These are phyloP conservation scores for Platanthera zijinensis DNA, from an alignment of 106 monocot genomes.

Conservation along the genomic window DNA sequence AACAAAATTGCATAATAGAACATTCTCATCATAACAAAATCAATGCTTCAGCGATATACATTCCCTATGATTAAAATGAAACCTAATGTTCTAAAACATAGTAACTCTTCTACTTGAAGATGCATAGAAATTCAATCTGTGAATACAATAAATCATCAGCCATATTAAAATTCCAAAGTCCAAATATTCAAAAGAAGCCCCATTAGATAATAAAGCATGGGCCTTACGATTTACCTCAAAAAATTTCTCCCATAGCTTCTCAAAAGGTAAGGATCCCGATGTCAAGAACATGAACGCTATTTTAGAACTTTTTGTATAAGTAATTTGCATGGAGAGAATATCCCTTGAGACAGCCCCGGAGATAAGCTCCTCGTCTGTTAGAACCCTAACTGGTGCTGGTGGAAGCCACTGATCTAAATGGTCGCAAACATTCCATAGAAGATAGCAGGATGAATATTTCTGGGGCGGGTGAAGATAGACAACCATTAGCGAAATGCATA, in stretches of 20 bases:
- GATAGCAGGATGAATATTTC: constrained; percentile 48
- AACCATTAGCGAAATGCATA: constrained; percentile 52
- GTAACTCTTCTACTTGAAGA: neutral
- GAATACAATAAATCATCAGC: neutral
- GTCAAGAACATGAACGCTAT: constrained; percentile 81
- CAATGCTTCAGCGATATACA: too few relatives aligned
- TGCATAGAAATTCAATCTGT: neutral
- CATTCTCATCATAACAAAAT: too few relatives aligned
- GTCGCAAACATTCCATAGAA: constrained; percentile 38
- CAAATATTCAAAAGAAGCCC: neutral
- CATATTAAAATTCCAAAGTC: neutral
- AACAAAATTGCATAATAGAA: neutral
- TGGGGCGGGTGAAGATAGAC: constrained; percentile 57
- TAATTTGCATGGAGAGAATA: constrained; percentile 36
- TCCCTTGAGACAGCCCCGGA: constrained; percentile 37
- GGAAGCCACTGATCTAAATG: constrained; percentile 60
- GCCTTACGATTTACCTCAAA: constrained; percentile 35
- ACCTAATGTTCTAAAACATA: neutral
- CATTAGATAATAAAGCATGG: neutral
- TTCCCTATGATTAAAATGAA: too few relatives aligned
- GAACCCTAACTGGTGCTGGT: constrained; percentile 28
- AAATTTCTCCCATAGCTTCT: constrained; percentile 62
- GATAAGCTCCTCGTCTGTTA: constrained; percentile 65
- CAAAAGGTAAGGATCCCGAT: constrained; percentile 66
- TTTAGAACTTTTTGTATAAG: constrained; percentile 31